Conservation (phyloP, 2,329 filamentous ascomycete species). For the Fusarium scirpi region DNA sequence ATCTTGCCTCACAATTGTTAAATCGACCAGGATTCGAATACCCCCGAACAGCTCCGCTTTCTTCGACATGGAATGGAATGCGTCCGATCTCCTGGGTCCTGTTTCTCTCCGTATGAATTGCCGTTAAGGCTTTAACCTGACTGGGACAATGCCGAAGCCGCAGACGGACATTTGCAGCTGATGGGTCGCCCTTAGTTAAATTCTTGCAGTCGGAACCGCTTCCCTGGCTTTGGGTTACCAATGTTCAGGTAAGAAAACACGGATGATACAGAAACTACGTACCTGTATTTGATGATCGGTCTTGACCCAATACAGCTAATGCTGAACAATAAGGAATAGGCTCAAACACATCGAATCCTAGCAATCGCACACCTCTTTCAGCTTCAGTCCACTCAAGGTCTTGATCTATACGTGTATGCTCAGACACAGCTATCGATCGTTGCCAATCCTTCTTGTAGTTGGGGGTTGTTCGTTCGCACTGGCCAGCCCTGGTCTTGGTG, state of each 20-base stretch:
- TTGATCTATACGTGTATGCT: neutral
- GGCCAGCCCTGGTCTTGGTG: conserved; percentile 5
- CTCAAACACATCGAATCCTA: conserved; percentile 4
- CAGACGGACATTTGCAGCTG: conserved; percentile 33
- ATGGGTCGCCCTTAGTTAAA: conserved; percentile 27
- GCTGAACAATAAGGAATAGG: conserved; percentile 37
- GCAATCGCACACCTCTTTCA: conserved; percentile 19
- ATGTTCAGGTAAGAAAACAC: conserved; percentile 3
- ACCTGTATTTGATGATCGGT: neutral
- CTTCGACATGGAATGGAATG: conserved; percentile 34
- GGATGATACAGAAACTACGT: neutral
- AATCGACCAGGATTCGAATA: conserved; percentile 24
- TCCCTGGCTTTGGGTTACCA: conserved; percentile 29
- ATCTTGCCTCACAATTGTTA: conserved; percentile 16
- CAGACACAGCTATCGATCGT: conserved; percentile 8
- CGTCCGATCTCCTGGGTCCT: conserved; percentile 38
- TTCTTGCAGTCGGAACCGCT: conserved; percentile 36
- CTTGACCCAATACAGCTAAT: conserved; percentile 39
- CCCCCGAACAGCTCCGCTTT: conserved; percentile 38
- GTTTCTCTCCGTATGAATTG: conserved; percentile 37
- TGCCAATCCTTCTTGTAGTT: conserved; percentile 18
- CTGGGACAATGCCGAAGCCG: conserved; percentile 36
- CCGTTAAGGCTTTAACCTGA: conserved; percentile 34
- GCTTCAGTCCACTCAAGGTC: neutral
- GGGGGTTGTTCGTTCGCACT: conserved; percentile 8